Percentiles rank a stretch among this genome's conserved stretches.
Evolutionary conservation across 2,329 filamentous ascomycete species (phyloP).

Genomic region (Metarhizium album): DNA sequence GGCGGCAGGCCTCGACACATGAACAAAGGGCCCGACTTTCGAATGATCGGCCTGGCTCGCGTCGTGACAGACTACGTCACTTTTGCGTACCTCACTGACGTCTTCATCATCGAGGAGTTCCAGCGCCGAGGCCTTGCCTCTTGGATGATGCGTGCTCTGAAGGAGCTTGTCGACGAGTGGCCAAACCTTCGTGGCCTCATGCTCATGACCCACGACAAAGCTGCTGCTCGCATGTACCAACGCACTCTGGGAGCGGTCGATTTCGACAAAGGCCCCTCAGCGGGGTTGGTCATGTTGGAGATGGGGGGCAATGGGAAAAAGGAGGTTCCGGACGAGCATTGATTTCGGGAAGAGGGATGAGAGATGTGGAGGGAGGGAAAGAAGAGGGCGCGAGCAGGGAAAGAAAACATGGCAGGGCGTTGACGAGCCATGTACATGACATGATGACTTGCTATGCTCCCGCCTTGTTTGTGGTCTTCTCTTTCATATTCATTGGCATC

Average conservation of each 20-base stretch:
- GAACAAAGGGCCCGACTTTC: constrained; percentile 19
- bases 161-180: constrained; percentile 45
- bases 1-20: constrained; percentile 19
- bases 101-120: constrained; percentile 50
- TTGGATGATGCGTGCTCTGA: constrained; percentile 52
- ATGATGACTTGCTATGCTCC: not conserved
- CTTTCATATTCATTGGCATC: not conserved
- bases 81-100: constrained; percentile 57
- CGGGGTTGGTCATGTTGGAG: constrained; percentile 29
- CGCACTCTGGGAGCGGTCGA: constrained; percentile 34
- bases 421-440: too few species aligned
- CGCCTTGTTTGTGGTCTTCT: not conserved
- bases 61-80: constrained; percentile 61
- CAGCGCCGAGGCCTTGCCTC: constrained; percentile 52
- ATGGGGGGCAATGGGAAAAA: constrained; percentile 27
- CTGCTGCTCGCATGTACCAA: constrained; percentile 34
- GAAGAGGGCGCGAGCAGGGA: too few species aligned
- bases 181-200: constrained; percentile 48
- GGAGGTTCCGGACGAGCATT: constrained; percentile 21
- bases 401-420: not conserved
- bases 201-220: constrained; percentile 37
- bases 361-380: not conserved
- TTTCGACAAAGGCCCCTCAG: constrained; percentile 30
- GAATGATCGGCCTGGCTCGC: constrained; percentile 34
- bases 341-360: constrained; percentile 1